Base-by-base conservation (phyloP, 2,329 filamentous ascomycete species). In the Diaporthe helianthi region DNA sequence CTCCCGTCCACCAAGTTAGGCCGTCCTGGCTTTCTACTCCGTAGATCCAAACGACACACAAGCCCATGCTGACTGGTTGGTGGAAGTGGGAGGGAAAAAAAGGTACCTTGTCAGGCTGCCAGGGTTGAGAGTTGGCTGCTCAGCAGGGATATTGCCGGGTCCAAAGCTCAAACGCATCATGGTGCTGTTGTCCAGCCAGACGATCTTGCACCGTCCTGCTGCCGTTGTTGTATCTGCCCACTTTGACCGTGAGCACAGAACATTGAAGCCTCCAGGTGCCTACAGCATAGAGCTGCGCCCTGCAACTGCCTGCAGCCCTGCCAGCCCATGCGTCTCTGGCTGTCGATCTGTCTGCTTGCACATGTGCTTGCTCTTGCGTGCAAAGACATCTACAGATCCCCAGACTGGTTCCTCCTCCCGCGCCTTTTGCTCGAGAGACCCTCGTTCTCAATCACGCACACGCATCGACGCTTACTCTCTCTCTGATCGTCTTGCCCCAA, bases 121-220 rank as follows among this genome's bases (percentile, higher is more conserved):
- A 24, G 44, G 44, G 44, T 47, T 47, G 44, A 24, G 24, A 41
- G 24, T 41, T 52, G 36, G 61, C 47, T n/a, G n/a, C n/a, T n/a
- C n/a, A 53, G 38, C 61, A 65, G 47, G 49, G 49, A 65, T 53
- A 41, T 9, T 65, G 63, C 63, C 36, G 49, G 51, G 49, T 44
- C 26, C 49, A 19, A 24, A 3, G 49, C 29, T 44, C 63, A 54
- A 22, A 65, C 36, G 49, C 63, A 65, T 54, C 63, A 65, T 65
- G 46, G 64, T 66, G 64, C 51, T 22, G 47, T 29, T 55, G 33
- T 44, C 63, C 49, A 61, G 41, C 41, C 58, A 41, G 41, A 19
- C 58, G 41, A 61, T 61, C 58, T 36, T 60, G 54, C 54, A 58
- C 54, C 17, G 15, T 44, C 9, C 41, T 44, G 53, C 33, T 58